Evolutionary conservation across 148 eudicot species (phyloP).

Genomic region (Dysphania ambrosioides): DNA sequence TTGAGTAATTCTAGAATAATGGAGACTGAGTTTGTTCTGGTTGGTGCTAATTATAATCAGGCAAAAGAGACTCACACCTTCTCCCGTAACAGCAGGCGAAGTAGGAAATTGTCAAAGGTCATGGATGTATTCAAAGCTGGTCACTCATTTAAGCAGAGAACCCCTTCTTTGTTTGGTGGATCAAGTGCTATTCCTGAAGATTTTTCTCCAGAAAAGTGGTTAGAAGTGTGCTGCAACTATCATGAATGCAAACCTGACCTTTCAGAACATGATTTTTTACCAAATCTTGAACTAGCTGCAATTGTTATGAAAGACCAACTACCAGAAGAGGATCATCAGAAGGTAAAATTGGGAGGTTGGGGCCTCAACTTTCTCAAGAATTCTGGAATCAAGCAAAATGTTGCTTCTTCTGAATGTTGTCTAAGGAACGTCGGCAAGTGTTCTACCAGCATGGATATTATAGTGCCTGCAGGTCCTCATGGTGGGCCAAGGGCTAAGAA

Average conservation of each 20-base stretch:
- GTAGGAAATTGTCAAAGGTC: constrained; percentile 56
- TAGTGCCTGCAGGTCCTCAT: constrained; percentile 69
- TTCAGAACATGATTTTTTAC: constrained; percentile 32
- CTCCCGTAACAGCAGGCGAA: constrained; percentile 37
- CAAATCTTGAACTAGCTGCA: constrained; percentile 79
- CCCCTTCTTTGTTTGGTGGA: constrained; percentile 33
- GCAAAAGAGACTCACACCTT: constrained; percentile 33
- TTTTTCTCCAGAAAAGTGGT: constrained; percentile 25
- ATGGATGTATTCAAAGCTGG: constrained; percentile 48
- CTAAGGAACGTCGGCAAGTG: constrained; percentile 28
- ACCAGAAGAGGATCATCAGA: constrained; percentile 21
- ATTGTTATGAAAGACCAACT: constrained; percentile 52
- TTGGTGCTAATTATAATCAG: constrained; percentile 38
- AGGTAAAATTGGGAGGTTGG: constrained; percentile 68
- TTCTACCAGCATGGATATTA: constrained; percentile 52
- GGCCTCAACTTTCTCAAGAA: constrained; percentile 80
- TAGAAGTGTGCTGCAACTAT: constrained; percentile 20
- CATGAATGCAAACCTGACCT: constrained; percentile 16
- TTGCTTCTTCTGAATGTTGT: constrained; percentile 28
- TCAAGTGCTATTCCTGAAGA: constrained; percentile 35
- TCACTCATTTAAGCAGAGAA: constrained; percentile 41
- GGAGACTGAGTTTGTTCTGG: constrained; percentile 72
- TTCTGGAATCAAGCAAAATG: constrained; percentile 19
- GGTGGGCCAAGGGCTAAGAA: constrained; percentile 61
- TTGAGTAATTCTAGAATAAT: constrained; percentile 39